Evolutionary conservation across 148 eudicot genomes (phyloP), one percentile per base, ranked within the genome.

Genomic region (Agrostemma githago): DNA sequence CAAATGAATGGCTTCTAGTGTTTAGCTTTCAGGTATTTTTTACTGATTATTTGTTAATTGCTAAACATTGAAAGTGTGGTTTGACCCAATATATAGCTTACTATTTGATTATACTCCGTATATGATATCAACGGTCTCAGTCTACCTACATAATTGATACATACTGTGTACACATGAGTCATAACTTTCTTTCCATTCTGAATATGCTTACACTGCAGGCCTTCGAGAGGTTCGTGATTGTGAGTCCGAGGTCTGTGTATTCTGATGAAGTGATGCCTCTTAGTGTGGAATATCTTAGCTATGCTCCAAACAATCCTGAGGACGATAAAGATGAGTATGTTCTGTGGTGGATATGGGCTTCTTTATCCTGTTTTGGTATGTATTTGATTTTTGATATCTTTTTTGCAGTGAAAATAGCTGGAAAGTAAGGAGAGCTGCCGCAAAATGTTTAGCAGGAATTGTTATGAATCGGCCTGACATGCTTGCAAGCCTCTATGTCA

Each of bases 341-440:
- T 16, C 67, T 48, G 7, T 72, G 71, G 42, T 73, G 66, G 74
- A 76, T 72, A 6, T 63, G 56, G 62, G 34, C 7, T 4, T 48
- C 54, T 10, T 48, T 48, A 7, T n/a, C 46, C n/a, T n/a, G n/a
- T n/a, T n/a, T 26, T 51, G 73, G 62, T 68, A 16, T 21, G 14
- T 51, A 46, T 65, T 37, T n/a, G 19, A 65, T 26, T 39, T 65
- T 39, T 26, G 20, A 39, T 62, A 62, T 44, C 74, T 68, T 73
- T 68, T n/a, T 69, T 86, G 89, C 77, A 96, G 99, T 54, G 96
- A 86, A 82, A 96, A 97, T 83, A 95, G 99, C 81, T 95, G 99
- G 99, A 95, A 95, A 79, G 99, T 95, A 58, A 82, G 99, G 76
- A 90, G 99, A 83, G 97, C 99, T 82, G 88, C 99, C 64, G 97